Evolutionary conservation across 2,329 filamentous ascomycete genomes (phyloP), one percentile per base, ranked within the genome.

Genomic region (Calcarisporium arbuscula): DNA sequence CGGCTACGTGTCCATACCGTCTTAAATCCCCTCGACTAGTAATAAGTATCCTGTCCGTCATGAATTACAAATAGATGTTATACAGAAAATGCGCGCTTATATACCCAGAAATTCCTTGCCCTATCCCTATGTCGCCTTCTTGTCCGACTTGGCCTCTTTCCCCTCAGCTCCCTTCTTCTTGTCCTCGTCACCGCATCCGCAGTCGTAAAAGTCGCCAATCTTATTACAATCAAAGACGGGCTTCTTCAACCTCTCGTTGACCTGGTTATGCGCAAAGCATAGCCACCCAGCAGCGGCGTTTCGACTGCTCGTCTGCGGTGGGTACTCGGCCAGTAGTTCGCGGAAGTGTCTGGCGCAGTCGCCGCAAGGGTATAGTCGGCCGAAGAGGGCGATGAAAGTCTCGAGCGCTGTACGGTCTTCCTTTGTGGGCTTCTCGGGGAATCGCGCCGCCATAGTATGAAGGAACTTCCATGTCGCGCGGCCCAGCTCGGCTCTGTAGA

Each of bases 171-270:
- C 21, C 49, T 59, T 64, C 43, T 68, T 63, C 48, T 67, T 65
- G 14, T 68, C 67, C 40, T 79, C 76, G n/a, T 82, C 79, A 11
- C 76, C 79, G 49, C 80, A 84, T 1, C 80, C 80, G 50, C 80
- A 84, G 52, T 84, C 79, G 57, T 83, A 84, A 52, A 80, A 80
- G 48, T 83, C 79, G 12, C 78, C 78, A 50, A 84, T 79, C 19
- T 77, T 74, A 38, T 65, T 73, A 48, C 80, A 84, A 56, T 83
- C 76, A 46, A 82, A 84, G 10, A 68, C 40, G 5, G 67, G 61
- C 58, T 83, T 82, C 48, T 72, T 60, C 20, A 83, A 59, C 36
- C 77, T 63, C 58, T 73, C 67, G 51, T 84, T 84, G 38, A 84
- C 79, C 45, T 74, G 60, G 48, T 84, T 84, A 50, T 84, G 80